phyloP scores from a whole-genome alignment of 805 yeast genomes.

The Maudiozyma turicensis region DNA sequence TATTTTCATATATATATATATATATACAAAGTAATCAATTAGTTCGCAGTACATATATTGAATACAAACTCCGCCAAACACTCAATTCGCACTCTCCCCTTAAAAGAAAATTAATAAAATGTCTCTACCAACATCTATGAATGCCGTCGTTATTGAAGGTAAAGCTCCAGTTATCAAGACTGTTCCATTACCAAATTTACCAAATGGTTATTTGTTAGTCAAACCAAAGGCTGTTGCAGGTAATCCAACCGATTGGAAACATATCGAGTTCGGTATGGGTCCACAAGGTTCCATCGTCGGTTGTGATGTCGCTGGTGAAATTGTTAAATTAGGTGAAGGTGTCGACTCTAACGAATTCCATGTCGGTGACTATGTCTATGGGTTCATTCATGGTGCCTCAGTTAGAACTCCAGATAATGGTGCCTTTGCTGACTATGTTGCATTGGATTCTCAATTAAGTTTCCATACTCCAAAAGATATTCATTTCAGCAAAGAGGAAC shows the following conservation, averaged over 20 bases:
- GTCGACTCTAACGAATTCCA: slow-evolving; percentile 27
- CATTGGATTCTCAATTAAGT: slow-evolving; percentile 17
- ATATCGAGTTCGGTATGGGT: slow-evolving; percentile 33
- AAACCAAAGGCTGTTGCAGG: slow-evolving; percentile 46
- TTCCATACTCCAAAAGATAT: slow-evolving; percentile 11
- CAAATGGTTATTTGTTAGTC: slow-evolving; percentile 32
- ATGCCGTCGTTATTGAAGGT: slow-evolving; percentile 34
- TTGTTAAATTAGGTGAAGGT: slow-evolving; percentile 39
- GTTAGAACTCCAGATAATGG: slow-evolving; percentile 38
- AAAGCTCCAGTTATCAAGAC: slow-evolving; percentile 23
- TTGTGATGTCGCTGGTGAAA: slow-evolving; percentile 50
- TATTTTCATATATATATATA: too few species aligned
- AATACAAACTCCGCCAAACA: background rate
- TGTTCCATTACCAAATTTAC: slow-evolving; percentile 25
- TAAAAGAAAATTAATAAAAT: background rate
- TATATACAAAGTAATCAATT: too few species aligned
- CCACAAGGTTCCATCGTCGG: slow-evolving; percentile 45
- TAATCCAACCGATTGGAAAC: slow-evolving; percentile 70
- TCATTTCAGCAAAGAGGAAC: slow-evolving; percentile 13
- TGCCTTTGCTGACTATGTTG: slow-evolving; percentile 47
- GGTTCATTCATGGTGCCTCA: slow-evolving; percentile 46
- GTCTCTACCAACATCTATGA: slow-evolving; percentile 26
- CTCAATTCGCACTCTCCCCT: background rate
- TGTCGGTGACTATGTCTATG: slow-evolving; percentile 50
- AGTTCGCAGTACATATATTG: too few species aligned